A percentile compares a stretch with the other conserved stretches of the same genome.
These are phyloP conservation scores for Betula pendula DNA, from an alignment of 306 rosid species.

Conservation along the genomic window DNA sequence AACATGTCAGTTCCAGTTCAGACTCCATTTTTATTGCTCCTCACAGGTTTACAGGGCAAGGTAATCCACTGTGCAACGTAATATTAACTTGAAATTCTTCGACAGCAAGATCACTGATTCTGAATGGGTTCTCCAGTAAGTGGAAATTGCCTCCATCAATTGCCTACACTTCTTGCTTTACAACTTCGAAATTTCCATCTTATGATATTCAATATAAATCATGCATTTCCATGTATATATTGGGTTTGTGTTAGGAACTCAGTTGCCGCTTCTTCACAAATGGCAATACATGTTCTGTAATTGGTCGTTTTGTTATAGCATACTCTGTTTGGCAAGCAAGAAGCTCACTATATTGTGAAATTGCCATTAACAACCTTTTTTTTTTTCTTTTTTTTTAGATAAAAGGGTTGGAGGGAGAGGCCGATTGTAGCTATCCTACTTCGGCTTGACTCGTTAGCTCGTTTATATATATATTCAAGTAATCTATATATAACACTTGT, in stretches of 20 bases:
- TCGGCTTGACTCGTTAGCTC: no score
- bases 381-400: no score
- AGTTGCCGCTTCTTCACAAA: neutral
- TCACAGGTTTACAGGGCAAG: neutral
- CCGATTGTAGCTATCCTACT: no score
- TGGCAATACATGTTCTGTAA: neutral
- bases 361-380: no score
- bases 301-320: neutral
- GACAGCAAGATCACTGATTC: neutral
- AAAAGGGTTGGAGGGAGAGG: no score
- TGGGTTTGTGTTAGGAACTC: neutral
- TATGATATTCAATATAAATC: neutral
- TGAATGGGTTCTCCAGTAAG: neutral
- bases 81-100: neutral
- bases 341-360: neutral
- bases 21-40: neutral
- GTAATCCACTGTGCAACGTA: neutral
- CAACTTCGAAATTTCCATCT: neutral
- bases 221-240: constrained; percentile 1
- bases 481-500: no score
- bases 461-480: no score
- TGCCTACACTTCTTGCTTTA: neutral
- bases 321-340: neutral
- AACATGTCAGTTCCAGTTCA: constrained; percentile 4
- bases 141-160: neutral